Evolutionary conservation across 2,329 filamentous ascomycete genomes (phyloP).

Genomic region (Diaporthe ampelina): DNA sequence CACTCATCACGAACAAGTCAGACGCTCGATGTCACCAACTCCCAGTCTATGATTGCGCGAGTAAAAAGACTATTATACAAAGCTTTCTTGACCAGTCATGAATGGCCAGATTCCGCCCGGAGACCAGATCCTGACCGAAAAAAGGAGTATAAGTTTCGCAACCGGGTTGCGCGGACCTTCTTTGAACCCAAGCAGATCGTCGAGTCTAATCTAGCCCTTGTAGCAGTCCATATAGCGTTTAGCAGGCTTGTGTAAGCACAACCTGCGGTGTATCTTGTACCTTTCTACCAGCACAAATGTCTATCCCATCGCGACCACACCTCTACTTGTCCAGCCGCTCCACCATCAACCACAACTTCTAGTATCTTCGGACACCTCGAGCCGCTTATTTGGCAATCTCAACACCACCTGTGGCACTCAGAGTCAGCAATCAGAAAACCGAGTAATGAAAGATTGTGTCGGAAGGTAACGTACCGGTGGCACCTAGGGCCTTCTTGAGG

Average conservation of each 20-base stretch:
- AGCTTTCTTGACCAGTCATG: constrained; percentile 44
- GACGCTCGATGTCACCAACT: not conserved
- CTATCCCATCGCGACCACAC: constrained; percentile 11
- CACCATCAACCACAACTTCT: not conserved
- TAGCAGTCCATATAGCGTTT: constrained; percentile 8
- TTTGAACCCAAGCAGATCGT: constrained; percentile 17
- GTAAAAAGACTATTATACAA: constrained; percentile 51
- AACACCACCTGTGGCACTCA: constrained; percentile 66
- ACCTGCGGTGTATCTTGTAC: constrained; percentile 24
- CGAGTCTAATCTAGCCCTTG: constrained; percentile 25
- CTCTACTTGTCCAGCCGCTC: not conserved
- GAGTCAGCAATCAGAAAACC: too few relatives aligned
- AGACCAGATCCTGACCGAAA: constrained; percentile 41
- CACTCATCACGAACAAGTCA: not conserved
- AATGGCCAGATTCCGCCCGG: constrained; percentile 42
- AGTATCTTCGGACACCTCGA: not conserved
- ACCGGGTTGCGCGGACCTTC: constrained; percentile 1
- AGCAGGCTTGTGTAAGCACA: constrained; percentile 7
- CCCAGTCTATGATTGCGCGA: constrained; percentile 50
- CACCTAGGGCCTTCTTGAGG: constrained; percentile 78
- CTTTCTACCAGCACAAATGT: constrained; percentile 18
- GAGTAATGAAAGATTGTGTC: too few relatives aligned
- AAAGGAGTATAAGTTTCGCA: constrained; percentile 37
- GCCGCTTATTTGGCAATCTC: constrained; percentile 70
- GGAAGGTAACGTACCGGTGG: constrained; percentile 58